Evolutionary conservation across 257 asterid genomes (phyloP), one percentile per base, ranked within the genome.

Genomic region (Solanum ossicruentum): DNA sequence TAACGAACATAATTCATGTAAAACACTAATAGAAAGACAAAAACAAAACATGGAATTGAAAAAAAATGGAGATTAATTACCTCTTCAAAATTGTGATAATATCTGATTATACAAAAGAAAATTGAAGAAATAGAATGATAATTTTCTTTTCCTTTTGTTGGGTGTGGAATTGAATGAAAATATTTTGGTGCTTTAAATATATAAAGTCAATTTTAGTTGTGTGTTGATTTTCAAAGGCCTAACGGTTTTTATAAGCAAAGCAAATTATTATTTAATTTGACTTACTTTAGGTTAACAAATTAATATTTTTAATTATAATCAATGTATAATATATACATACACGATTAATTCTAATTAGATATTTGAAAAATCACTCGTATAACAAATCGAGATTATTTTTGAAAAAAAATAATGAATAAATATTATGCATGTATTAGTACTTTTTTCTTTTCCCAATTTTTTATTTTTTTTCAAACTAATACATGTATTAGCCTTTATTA

Each of bases 91-190:
- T 39, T 10, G 49, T 66, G 45, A 66, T 28, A 45, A 13, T 65
- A 20, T 60, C 36, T 69, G 77, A 69, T 36, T 69, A 36, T 36
- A 70, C 83, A 56, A 80, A n/a, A 18, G 39, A 58, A 78, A 78
- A 51, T 10, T 32, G 79, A 70, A 70, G 79, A 70, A n/a, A 55
- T 51, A 32, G 43, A 39, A 21, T 39, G 65, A 78, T 36, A 2
- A 12, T 16, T 2, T 26, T 11, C 20, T 39, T 20, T 12, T 10
- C 13, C 11, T 55, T 52, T 26, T 41, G 10, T 36, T 43, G 56
- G 52, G 12, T 18, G 7, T 47, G 60, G 88, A 86, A 83, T 86
- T 84, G 88, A 67, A 72, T 80, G 86, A 66, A 89, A 92, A 87
- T 86, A 89, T 63, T 72, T 70, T 5, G 75, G 63, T 18, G 36